Base-by-base conservation (phyloP, 768 basidiomycete genomes). In the Mycena galopus region DNA sequence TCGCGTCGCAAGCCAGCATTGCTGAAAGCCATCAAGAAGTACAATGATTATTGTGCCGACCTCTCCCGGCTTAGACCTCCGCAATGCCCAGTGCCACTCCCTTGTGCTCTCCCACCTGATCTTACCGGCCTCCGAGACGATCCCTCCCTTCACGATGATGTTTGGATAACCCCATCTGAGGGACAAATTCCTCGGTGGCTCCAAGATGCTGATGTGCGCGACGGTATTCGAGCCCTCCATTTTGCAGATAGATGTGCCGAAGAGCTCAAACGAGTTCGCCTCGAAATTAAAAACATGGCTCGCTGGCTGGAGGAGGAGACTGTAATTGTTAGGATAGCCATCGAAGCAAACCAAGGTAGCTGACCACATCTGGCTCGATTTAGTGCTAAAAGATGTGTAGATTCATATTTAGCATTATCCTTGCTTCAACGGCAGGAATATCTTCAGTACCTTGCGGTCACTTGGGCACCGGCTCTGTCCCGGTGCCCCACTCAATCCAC, bases 1-100 rank as follows among this genome's bases (percentile, higher is more conserved):
- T 29, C 76, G 0, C 81, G 79, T 53, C 75, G 81, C 11, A 76
- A 75, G 17, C 82, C 82, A 0, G 79, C 81, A 0, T 73, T 85
- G 0, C 47, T 79, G 7, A 67, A 51, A 3, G 76, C 80, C 0
- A 81, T 86, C n/a, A 53, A 66, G 1, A 83, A 80, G 59, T 82
- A 74, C 63, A 81, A 82, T 37, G 60, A 19, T 3, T 76, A 78
- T 30, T 80, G 81, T 63, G 25, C 6, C 14, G 16, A 25, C 3
- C 23, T 51, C n/a, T 16, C 8, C 9, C 2, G 25, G 7, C 50
- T 51, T 25, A 23, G 50, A 2, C 50, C 50, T 12, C 8, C 5
- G n/a, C 3, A 19, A 2, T 51, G 50, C 50, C 25, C 23, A 2
- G 27, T 51, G 10, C 50, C 50, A 23, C 25, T 51, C 23, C 50